These are phyloP conservation scores for Cutaneotrichosporon sp. DNA, from an alignment of 1,284 basidiomycete species.

Conservation along the genomic window DNA sequence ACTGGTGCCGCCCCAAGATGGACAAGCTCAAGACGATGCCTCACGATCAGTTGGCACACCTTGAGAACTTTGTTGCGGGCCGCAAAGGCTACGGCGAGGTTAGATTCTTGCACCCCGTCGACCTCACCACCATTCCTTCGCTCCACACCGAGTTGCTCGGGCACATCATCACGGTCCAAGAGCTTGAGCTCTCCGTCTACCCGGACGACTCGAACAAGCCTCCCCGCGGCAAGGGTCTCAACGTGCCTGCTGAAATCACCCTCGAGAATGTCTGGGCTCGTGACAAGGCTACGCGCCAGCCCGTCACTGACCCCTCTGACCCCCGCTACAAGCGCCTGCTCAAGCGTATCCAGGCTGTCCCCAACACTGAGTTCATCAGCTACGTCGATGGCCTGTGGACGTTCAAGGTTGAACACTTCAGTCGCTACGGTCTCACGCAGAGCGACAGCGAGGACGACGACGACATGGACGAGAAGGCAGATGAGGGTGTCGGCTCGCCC, in stretches of 20 bases:
- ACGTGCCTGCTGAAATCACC: conserved; percentile 75
- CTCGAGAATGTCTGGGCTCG: conserved; percentile 80
- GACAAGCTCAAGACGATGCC: conserved; percentile 59
- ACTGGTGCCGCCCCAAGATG: conserved; percentile 77
- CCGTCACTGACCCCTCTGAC: conserved; percentile 76
- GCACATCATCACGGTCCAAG: conserved; percentile 80
- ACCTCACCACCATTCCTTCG: conserved; percentile 77
- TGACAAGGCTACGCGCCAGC: conserved; percentile 86
- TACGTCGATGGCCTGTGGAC: conserved; percentile 85
- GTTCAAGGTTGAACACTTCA: conserved; percentile 89
- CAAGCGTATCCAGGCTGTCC: conserved; percentile 77
- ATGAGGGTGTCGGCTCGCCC: conserved; percentile 9
- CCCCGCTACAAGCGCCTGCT: conserved; percentile 69
- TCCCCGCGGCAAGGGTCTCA: conserved; percentile 79
- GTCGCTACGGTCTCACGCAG: conserved; percentile 46
- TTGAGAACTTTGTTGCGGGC: conserved; percentile 72
- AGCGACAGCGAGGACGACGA: conserved; percentile 41
- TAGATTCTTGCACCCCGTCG: conserved; percentile 83
- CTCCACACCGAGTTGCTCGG: conserved; percentile 72
- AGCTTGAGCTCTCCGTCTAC: conserved; percentile 89
- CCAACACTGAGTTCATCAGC: conserved; percentile 75
- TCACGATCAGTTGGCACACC: conserved; percentile 66
- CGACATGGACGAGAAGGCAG: neutral
- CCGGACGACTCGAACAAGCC: conserved; percentile 77
- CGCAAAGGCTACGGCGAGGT: conserved; percentile 87